A percentile compares a stretch with the other conserved stretches of the same genome.
These are phyloP conservation scores for Penicillium oxalicum DNA, from an alignment of 2,329 filamentous ascomycete species.

Conservation along the genomic window DNA sequence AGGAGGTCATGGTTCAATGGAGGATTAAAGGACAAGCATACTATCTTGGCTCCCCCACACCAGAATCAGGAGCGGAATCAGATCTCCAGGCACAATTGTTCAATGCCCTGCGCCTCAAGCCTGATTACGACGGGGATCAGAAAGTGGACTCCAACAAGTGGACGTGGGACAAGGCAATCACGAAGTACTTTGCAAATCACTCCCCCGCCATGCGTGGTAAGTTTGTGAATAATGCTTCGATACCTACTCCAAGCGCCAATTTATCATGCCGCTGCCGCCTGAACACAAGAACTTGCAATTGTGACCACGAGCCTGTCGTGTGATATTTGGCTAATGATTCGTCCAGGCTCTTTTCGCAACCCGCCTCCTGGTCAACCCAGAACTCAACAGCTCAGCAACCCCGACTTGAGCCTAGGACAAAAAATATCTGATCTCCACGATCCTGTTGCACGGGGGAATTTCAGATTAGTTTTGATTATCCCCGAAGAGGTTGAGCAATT, in stretches of 20 bases:
- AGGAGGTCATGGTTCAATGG: constrained; percentile 71
- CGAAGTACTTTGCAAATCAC: constrained; percentile 84
- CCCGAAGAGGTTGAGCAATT: constrained; percentile 71
- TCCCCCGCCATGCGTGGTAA: constrained; percentile 69
- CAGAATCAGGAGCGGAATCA: constrained; percentile 42
- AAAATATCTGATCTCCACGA: constrained; percentile 68
- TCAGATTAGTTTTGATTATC: constrained; percentile 80
- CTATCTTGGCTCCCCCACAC: constrained; percentile 65
- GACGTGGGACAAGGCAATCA: constrained; percentile 75
- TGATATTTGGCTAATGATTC: constrained; percentile 1
- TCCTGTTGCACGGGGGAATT: constrained; percentile 62
- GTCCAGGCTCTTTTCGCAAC: constrained; percentile 62
- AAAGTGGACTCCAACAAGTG: constrained; percentile 45
- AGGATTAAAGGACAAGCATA: constrained; percentile 70
- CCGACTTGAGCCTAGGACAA: constrained; percentile 49
- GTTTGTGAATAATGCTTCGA: constrained; percentile 9
- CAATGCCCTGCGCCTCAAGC: constrained; percentile 46
- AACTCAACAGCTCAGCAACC: constrained; percentile 44
- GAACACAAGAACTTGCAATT: too few relatives aligned
- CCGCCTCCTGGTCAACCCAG: constrained; percentile 62
- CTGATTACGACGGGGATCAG: constrained; percentile 22
- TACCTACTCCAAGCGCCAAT: background rate
- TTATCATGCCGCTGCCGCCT: too few relatives aligned
- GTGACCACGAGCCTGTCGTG: too few relatives aligned
- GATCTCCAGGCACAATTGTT: constrained; percentile 51